These are phyloP conservation scores for Madurella fahalii DNA, from an alignment of 2,329 filamentous ascomycete genomes.

Conservation along the genomic window DNA sequence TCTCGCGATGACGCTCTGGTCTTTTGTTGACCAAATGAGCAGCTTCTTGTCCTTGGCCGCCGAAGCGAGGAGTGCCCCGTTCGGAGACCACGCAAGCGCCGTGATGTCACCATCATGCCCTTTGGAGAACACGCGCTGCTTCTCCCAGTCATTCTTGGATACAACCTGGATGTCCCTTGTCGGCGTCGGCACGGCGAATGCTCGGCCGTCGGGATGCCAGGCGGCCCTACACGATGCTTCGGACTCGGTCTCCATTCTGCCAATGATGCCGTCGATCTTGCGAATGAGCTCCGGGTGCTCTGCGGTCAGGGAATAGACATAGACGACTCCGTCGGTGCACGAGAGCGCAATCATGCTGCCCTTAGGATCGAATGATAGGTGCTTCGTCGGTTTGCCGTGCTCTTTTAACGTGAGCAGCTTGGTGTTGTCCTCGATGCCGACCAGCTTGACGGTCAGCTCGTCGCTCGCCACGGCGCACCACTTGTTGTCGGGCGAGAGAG, in stretches of 20 bases:
- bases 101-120: slow-evolving; percentile 84
- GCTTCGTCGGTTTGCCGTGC: slow-evolving; percentile 82
- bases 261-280: slow-evolving; percentile 83
- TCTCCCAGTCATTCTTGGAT: slow-evolving; percentile 85
- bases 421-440: slow-evolving; percentile 74
- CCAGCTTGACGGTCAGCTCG: slow-evolving; percentile 85
- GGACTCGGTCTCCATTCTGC: slow-evolving; percentile 68
- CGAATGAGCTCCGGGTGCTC: slow-evolving; percentile 77
- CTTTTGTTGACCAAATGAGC: slow-evolving; percentile 83
- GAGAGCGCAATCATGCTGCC: slow-evolving; percentile 74
- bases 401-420: slow-evolving; percentile 75
- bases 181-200: slow-evolving; percentile 80
- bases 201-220: slow-evolving; percentile 93
- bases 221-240: slow-evolving; percentile 70
- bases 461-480: slow-evolving; percentile 98
- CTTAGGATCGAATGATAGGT: slow-evolving; percentile 80
- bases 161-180: slow-evolving; percentile 81
- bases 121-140: slow-evolving; percentile 72
- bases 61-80: slow-evolving; percentile 79
- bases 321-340: slow-evolving; percentile 83
- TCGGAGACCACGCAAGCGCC: slow-evolving; percentile 87
- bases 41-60: slow-evolving; percentile 66
- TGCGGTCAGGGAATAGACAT: slow-evolving; percentile 78
- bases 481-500: slow-evolving; percentile 72
- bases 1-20: slow-evolving; percentile 73